Conservation (phyloP, 2,329 filamentous ascomycete species). For the Canariomyces notabilis region DNA sequence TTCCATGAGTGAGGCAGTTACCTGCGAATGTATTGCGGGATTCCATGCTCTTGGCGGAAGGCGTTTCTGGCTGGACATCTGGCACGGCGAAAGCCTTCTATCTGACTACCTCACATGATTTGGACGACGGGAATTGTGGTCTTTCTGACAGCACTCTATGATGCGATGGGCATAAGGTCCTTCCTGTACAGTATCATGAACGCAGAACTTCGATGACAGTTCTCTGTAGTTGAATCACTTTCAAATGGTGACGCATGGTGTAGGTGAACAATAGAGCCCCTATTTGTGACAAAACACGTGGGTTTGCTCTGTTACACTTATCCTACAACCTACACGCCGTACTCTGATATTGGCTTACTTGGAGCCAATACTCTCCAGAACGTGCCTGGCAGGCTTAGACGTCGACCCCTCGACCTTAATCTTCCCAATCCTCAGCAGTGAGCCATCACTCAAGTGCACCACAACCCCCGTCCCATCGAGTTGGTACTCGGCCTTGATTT, state of each 20-base stretch:
- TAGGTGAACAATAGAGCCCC: too few relatives aligned
- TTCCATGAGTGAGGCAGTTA: slow-evolving; percentile 16
- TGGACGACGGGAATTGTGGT: slow-evolving; percentile 7
- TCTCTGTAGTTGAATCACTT: not conserved
- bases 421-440: slow-evolving; percentile 26
- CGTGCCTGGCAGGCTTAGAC: slow-evolving; percentile 27
- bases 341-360: not conserved
- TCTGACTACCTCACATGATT: slow-evolving; percentile 21
- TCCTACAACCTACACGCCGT: not conserved
- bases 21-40: slow-evolving; percentile 19
- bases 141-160: slow-evolving; percentile 14
- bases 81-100: slow-evolving; percentile 19
- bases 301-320: not conserved
- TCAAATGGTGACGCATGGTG: too few relatives aligned
- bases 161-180: slow-evolving; percentile 15
- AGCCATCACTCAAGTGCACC: slow-evolving; percentile 7
- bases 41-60: slow-evolving; percentile 23
- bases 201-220: not conserved
- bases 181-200: slow-evolving; percentile 20
- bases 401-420: slow-evolving; percentile 35
- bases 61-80: slow-evolving; percentile 16
- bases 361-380: slow-evolving; percentile 21
- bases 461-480: slow-evolving; percentile 1
- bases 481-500: not conserved
- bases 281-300: not conserved